Evolutionary conservation across 805 yeast species (phyloP).

Genomic region (Metschnikowia drakensbergensis): DNA sequence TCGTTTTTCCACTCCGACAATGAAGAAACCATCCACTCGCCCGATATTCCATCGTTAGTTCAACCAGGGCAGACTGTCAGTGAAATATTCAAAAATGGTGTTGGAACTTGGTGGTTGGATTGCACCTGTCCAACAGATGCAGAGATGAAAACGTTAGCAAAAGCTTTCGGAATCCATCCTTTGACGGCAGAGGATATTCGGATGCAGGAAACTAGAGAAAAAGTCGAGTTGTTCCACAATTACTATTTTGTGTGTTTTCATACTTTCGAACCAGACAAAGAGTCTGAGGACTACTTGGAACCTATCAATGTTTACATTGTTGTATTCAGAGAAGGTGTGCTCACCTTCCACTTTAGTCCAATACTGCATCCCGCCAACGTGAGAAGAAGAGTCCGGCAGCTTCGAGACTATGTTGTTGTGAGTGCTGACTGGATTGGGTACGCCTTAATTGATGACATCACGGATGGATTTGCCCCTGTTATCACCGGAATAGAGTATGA

Average conservation of each 20-base stretch:
- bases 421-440: constrained; percentile 81
- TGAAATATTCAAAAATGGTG: constrained; percentile 65
- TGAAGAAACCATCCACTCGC: constrained; percentile 86
- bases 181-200: constrained; percentile 96
- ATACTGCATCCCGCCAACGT: constrained; percentile 63
- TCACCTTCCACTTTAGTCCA: constrained; percentile 58
- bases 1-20: constrained; percentile 76
- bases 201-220: constrained; percentile 95
- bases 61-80: constrained; percentile 61
- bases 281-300: constrained; percentile 77
- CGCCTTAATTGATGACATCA: constrained; percentile 78
- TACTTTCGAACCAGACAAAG: constrained; percentile 83
- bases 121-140: constrained; percentile 91
- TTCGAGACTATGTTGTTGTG: constrained; percentile 73
- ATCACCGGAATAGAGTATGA: constrained; percentile 74
- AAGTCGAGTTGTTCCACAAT: constrained; percentile 84
- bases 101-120: constrained; percentile 94
- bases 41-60: constrained; percentile 76
- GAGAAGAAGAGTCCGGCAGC: constrained; percentile 75
- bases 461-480: constrained; percentile 81
- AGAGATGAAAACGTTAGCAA: constrained; percentile 88
- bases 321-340: constrained; percentile 56
- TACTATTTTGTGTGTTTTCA: constrained; percentile 97
- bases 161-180: constrained; percentile 96
- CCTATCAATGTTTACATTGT: constrained; percentile 67